Evolutionary conservation across 768 basidiomycete genomes (phyloP).

Genomic region (Dentipellis fragilis): DNA sequence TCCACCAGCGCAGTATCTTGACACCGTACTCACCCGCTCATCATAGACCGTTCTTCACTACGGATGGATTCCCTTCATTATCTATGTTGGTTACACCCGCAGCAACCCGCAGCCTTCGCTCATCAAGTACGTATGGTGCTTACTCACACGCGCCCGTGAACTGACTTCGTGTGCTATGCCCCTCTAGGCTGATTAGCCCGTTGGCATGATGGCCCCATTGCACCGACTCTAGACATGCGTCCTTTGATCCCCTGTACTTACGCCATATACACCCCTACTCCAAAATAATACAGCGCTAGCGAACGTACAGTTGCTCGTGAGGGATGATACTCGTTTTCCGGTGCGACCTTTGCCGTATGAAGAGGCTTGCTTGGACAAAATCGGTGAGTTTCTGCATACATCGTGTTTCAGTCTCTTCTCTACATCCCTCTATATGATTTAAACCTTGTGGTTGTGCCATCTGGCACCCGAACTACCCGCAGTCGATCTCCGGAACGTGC

Average conservation of each 20-base stretch:
- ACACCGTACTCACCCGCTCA: no score
- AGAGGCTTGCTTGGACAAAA: background rate
- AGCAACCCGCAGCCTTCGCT: constrained; percentile 92
- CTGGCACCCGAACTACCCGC: background rate
- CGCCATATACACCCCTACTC: background rate
- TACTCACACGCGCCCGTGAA: background rate
- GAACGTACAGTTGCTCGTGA: background rate
- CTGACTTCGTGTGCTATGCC: constrained; percentile 1
- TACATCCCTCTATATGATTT: background rate
- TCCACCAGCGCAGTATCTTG: no score
- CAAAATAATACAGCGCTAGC: background rate
- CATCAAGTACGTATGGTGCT: constrained; percentile 68
- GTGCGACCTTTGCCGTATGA: background rate
- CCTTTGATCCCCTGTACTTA: background rate
- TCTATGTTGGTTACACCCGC: constrained; percentile 88
- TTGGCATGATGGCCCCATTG: constrained; percentile 51
- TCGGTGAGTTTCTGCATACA: background rate
- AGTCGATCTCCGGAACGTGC: background rate
- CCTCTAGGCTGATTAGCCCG: constrained; percentile 77
- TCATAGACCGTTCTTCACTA: constrained; percentile 82
- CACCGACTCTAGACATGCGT: background rate
- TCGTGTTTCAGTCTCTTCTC: background rate
- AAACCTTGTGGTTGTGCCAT: background rate
- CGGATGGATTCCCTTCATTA: constrained; percentile 93
- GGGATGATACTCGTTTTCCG: background rate